Conservation (phyloP, 2,329 filamentous ascomycete genomes). For the Leptodontidium sp. region DNA sequence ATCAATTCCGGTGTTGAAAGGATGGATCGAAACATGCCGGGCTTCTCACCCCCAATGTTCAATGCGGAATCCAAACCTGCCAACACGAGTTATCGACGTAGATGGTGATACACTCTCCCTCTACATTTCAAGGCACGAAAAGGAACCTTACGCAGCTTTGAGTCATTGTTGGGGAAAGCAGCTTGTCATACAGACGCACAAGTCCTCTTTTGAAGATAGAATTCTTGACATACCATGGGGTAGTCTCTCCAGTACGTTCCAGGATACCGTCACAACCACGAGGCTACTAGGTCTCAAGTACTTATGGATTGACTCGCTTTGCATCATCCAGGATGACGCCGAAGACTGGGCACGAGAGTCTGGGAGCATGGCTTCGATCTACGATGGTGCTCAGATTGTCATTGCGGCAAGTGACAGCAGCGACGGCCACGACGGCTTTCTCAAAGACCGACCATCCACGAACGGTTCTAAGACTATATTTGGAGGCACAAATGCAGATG, state of each 20-base stretch:
- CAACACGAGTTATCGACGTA: constrained; percentile 1
- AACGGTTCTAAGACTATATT: background rate
- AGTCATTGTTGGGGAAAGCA: constrained; percentile 21
- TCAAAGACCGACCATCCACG: background rate
- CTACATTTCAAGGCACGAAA: background rate
- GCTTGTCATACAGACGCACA: background rate
- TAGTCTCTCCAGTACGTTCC: constrained; percentile 18
- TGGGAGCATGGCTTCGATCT: constrained; percentile 15
- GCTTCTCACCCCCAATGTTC: background rate
- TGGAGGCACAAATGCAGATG: background rate
- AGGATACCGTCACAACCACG: constrained; percentile 5
- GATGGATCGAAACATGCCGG: constrained; percentile 6
- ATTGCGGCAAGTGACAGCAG: constrained; percentile 12
- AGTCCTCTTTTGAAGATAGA: background rate
- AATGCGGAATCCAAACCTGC: background rate
- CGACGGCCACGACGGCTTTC: background rate
- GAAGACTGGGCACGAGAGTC: constrained; percentile 22
- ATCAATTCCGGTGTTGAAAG: background rate
- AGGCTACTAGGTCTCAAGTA: constrained; percentile 13
- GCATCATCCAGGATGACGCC: constrained; percentile 20
- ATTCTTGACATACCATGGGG: background rate
- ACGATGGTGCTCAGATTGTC: constrained; percentile 3
- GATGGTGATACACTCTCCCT: background rate
- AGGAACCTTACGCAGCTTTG: constrained; percentile 9
- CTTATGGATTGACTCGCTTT: constrained; percentile 22